phyloP scores from a whole-genome alignment of 2,329 filamentous ascomycete genomes.

The Pyrenophora tritici-repentis region DNA sequence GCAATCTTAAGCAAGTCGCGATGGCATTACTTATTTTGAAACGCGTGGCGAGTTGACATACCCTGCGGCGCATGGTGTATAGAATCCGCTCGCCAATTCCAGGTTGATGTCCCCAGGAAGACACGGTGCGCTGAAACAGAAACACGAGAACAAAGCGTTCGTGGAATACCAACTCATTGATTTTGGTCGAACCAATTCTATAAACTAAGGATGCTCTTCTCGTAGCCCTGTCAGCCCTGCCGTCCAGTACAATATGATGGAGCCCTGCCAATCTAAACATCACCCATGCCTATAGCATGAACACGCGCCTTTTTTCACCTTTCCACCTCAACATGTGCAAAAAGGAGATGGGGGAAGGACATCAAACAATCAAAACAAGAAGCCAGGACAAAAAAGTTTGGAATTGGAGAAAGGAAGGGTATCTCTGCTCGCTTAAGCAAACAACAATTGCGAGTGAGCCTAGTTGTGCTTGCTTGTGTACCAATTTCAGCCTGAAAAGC shows the following conservation, averaged over 20 bases:
- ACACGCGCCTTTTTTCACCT: conserved; percentile 17
- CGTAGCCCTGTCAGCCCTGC: conserved; percentile 39
- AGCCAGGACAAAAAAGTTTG: conserved; percentile 11
- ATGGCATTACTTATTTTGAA: conserved; percentile 32
- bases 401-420: conserved; percentile 39
- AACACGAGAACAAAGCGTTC: conserved; percentile 14
- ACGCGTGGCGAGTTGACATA: conserved; percentile 25
- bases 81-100: conserved; percentile 28
- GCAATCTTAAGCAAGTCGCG: conserved; percentile 18
- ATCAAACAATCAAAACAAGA: conserved; percentile 1
- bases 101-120: conserved; percentile 6
- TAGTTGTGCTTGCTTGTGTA: conserved; percentile 35
- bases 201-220: conserved; percentile 44
- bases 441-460: conserved; percentile 43
- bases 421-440: conserved; percentile 46
- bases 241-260: conserved; percentile 41
- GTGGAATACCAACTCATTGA: conserved; percentile 29
- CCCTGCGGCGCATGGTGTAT: conserved; percentile 28
- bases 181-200: conserved; percentile 38
- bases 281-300: conserved; percentile 22
- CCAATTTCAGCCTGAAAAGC: conserved; percentile 44
- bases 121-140: conserved; percentile 36
- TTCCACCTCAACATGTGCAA: conserved; percentile 27
- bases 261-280: conserved; percentile 27
- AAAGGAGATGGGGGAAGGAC: conserved; percentile 5